Base-by-base conservation (phyloP, 306 rosid genomes). In the Trifolium fragiferum region DNA sequence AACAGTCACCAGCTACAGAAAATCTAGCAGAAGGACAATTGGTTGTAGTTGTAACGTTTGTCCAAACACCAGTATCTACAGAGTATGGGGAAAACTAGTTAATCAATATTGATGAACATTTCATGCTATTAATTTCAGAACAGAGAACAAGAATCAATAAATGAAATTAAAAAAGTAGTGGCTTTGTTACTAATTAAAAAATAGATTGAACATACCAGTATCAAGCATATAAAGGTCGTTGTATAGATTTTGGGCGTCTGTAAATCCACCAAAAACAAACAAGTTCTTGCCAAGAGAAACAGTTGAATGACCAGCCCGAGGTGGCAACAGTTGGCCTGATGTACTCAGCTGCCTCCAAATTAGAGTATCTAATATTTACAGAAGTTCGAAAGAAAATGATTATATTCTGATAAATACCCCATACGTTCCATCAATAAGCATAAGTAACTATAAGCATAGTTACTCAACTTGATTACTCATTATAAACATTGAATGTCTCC, bases 241-340 rank as follows among this genome's bases (percentile, higher is more conserved):
- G 84, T 90, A 92, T 16, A 95, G 86, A 82, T 90, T 92, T 89
- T 89, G 99, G 25, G 97, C 92, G 35, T 95, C 98, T 9, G 99
- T 89, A 71, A 95, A 95, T 76, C 99, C 99, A 73, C 99, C 99
- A 53, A 95, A 95, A 59, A 95, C 97, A 82, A 92, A 90, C 87
- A 95, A 84, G 82, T 81, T 85, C 84, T 82, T 95, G 78, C 93
- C 98, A 70, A 92, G 90, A 70, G 96, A 79, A 84, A 92, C 91
- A 14, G 99, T 85, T 14, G 93, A 86, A 77, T 95, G 99, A 82
- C 99, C 99, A 60, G 97, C 99, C 76, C 98, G 97, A 54, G 98
- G 96, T 15, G 96, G 78, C 81, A 95, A 81, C 66, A 85, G 63
- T 76, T 92, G 95, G 75, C 98, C 98, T 14, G 92, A 83, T 72